phyloP scores from a whole-genome alignment of 2,329 filamentous ascomycete species.

The Geoglossum cookeanum region DNA sequence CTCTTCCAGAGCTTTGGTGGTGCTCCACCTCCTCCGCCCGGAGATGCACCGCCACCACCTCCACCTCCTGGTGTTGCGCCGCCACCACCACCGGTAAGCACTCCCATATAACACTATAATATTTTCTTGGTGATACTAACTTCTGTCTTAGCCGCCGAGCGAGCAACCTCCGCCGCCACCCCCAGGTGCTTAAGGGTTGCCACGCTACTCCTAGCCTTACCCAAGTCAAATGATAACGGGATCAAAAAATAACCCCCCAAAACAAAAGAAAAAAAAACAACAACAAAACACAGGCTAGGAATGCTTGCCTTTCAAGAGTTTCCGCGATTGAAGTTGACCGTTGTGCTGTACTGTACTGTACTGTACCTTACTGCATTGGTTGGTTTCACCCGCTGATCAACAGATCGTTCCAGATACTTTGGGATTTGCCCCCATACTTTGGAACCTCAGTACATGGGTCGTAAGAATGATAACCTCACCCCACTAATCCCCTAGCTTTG shows the following conservation, averaged over 20 bases:
- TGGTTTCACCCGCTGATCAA: neutral
- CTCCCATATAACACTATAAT: neutral
- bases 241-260: neutral
- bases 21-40: slow-evolving; percentile 40
- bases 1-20: slow-evolving; percentile 48
- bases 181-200: slow-evolving; percentile 18
- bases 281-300: neutral
- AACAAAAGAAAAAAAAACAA: neutral
- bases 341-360: neutral
- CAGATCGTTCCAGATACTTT: neutral
- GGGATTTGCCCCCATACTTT: neutral
- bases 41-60: slow-evolving; percentile 39
- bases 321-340: neutral
- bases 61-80: slow-evolving; percentile 16
- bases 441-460: neutral
- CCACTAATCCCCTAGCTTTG: neutral
- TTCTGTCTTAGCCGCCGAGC: slow-evolving; percentile 25
- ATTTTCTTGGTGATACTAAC: slow-evolving; percentile 9
- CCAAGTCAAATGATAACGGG: no score
- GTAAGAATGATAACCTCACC: neutral
- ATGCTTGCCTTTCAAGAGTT: neutral
- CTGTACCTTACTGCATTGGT: neutral
- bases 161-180: slow-evolving; percentile 44
- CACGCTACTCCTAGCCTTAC: neutral
- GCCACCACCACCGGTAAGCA: slow-evolving; percentile 19